These are phyloP conservation scores for Decorospora gaudefroyi DNA, from an alignment of 2,329 filamentous ascomycete species.

Conservation along the genomic window DNA sequence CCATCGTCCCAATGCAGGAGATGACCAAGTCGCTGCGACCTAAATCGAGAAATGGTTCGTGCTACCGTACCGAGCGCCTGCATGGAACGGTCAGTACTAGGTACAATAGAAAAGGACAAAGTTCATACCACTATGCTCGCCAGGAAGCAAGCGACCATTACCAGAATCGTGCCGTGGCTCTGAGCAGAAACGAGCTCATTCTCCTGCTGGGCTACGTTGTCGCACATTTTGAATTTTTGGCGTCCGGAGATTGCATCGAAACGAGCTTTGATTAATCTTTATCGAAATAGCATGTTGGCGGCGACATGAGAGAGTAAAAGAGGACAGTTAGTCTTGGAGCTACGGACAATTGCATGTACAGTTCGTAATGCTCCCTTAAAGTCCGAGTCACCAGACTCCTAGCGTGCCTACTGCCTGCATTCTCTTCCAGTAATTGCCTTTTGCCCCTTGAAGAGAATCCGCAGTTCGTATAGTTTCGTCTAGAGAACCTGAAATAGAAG, in stretches of 20 bases:
- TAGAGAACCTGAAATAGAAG: slow-evolving; percentile 21
- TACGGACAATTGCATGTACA: slow-evolving; percentile 18
- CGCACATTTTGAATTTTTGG: slow-evolving; percentile 17
- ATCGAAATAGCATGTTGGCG: slow-evolving; percentile 19
- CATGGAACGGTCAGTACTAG: slow-evolving; percentile 6
- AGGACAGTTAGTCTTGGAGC: slow-evolving; percentile 14
- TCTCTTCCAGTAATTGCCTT: slow-evolving; percentile 20
- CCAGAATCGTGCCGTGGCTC: slow-evolving; percentile 32
- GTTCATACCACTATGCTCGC: slow-evolving; percentile 28
- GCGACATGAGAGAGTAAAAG: slow-evolving; percentile 5
- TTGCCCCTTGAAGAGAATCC: slow-evolving; percentile 7
- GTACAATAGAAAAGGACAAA: not conserved
- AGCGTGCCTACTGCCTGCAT: slow-evolving; percentile 18
- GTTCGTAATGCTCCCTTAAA: slow-evolving; percentile 21
- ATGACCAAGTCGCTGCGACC: slow-evolving; percentile 13
- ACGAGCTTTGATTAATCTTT: slow-evolving; percentile 22
- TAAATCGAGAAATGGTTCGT: slow-evolving; percentile 25
- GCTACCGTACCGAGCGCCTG: slow-evolving; percentile 27
- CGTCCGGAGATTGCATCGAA: slow-evolving; percentile 28
- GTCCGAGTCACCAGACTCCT: slow-evolving; percentile 15
- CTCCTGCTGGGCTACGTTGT: slow-evolving; percentile 12
- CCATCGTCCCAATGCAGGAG: slow-evolving; percentile 26
- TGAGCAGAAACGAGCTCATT: slow-evolving; percentile 32
- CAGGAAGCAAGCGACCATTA: slow-evolving; percentile 36
- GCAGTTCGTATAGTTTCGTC: slow-evolving; percentile 16